Base-by-base conservation (phyloP, 345 rosid genomes). In the Eucalyptus marginata region DNA sequence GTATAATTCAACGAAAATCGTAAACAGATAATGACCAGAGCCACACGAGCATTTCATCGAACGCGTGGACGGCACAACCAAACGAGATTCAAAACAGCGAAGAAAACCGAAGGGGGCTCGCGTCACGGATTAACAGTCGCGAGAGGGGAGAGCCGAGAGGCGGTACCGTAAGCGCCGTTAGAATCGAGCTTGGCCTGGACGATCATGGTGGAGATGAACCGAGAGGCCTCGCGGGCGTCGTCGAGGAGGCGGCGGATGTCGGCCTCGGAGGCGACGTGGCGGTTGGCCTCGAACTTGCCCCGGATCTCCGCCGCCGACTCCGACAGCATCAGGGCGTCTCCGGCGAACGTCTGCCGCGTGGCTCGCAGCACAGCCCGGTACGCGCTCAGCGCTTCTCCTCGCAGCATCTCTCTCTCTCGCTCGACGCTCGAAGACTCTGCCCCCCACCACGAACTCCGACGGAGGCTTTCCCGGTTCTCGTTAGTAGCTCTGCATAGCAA, bases 181-280 rank as follows among this genome's bases (percentile, higher is more conserved):
- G 96, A 95, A 87, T 95, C 97, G 91, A 96, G 97, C 89, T 95
- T 96, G 49, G 99, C 99, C 91, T 97, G 99, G 31, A 97, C 96
- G 90, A 98, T 98, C 97, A 94, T 94, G 92, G 96, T 96, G 90
- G 99, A 92, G 71, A 98, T 92, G 93, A 95, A 97, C 59, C 92
- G 88, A 40, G 96, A 91, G 44, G 99, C 98, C 59, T 95, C 97
- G n/a, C 95, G 96, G 36, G 98, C 99, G 91, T 96, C 97, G 25
- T 93, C 98, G 17, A 97, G 95, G 85, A 95, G 97, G 86, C 91
- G 94, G 90, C 94, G 91, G 91, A 97, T 91, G 92, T 98, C 96
- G 7, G 94, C 68, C 46, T 90, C 94, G 44, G 96, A 94, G 87
- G 93, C 90, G 66, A 95, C 95, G 85, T 88, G 93, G 86, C 98